These are phyloP conservation scores for Kwoniella botswanensis DNA, from an alignment of 768 basidiomycete genomes.

Conservation along the genomic window DNA sequence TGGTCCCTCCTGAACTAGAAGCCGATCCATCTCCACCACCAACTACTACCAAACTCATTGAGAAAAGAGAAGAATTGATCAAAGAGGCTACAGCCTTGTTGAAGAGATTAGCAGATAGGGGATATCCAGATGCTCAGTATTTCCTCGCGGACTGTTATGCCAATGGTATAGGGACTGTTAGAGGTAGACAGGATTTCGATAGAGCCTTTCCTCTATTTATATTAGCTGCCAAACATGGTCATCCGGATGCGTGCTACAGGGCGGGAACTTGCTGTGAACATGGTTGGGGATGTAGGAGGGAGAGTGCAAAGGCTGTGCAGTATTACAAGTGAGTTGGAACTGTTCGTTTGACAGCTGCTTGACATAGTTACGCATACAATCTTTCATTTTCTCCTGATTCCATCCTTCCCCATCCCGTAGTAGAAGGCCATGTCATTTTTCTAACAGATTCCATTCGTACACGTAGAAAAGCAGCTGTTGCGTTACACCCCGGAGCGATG, in stretches of 20 bases:
- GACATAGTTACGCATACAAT: neutral
- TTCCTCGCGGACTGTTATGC: slow-evolving; percentile 98
- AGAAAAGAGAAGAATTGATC: slow-evolving; percentile 72
- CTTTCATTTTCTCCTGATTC: too few relatives aligned
- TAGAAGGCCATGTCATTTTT: neutral
- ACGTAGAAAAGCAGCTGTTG: slow-evolving; percentile 79
- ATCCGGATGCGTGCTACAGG: slow-evolving; percentile 92
- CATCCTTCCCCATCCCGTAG: too few relatives aligned
- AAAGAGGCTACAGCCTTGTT: slow-evolving; percentile 85
- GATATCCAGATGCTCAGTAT: slow-evolving; percentile 93
- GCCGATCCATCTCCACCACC: slow-evolving; percentile 18
- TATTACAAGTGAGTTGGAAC: slow-evolving; percentile 70
- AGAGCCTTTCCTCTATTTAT: slow-evolving; percentile 95
- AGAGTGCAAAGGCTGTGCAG: slow-evolving; percentile 85
- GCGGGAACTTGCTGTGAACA: slow-evolving; percentile 98
- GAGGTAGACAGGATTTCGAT: slow-evolving; percentile 93
- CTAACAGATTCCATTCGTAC: neutral
- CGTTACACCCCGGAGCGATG: slow-evolving; percentile 91
- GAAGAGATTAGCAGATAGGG: slow-evolving; percentile 89
- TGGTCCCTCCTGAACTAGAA: slow-evolving; percentile 65
- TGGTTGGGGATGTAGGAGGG: slow-evolving; percentile 95
- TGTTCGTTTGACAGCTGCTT: neutral
- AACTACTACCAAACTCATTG: slow-evolving; percentile 34
- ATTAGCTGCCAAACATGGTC: slow-evolving; percentile 94
- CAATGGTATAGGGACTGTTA: slow-evolving; percentile 93